A percentile compares a stretch with the other conserved stretches of the same genome.
Conservation (phyloP, 2,329 filamentous ascomycete genomes). For the Harringtonia lauricola region DNA sequence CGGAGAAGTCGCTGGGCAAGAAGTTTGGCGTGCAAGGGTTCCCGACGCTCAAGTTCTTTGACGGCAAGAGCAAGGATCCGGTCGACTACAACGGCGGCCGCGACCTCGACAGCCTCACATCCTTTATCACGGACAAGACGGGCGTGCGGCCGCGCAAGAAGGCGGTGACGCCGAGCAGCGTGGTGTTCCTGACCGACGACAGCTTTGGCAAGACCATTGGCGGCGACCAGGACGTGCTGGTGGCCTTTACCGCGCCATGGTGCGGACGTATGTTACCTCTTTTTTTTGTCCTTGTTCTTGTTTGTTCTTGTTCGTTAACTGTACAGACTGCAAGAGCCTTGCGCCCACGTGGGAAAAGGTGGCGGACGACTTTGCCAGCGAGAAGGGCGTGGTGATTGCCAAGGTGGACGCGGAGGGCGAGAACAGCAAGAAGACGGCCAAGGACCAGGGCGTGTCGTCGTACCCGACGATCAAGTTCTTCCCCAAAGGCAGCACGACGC, state of each 20-base stretch:
- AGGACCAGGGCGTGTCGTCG: conserved; percentile 65
- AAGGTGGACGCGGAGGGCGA: conserved; percentile 92
- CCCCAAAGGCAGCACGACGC: conserved; percentile 66
- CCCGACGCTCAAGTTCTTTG: conserved; percentile 95
- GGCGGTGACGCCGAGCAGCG: conserved; percentile 59
- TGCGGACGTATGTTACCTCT: conserved; percentile 72
- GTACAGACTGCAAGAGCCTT: conserved; percentile 86
- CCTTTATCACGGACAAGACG: conserved; percentile 80
- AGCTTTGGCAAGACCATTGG: conserved; percentile 72
- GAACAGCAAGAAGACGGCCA: conserved; percentile 64
- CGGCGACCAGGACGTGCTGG: conserved; percentile 76
- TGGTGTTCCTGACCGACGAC: conserved; percentile 69
- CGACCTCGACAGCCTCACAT: conserved; percentile 73
- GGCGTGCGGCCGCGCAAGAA: conserved; percentile 71
- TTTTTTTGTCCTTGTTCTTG: background rate
- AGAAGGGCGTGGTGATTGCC: conserved; percentile 72
- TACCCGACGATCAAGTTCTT: conserved; percentile 99
- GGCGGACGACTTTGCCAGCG: conserved; percentile 65
- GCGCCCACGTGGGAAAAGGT: conserved; percentile 85
- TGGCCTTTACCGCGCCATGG: conserved; percentile 97
- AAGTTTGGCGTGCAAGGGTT: conserved; percentile 87
- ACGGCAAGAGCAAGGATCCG: conserved; percentile 82
- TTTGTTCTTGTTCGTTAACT: background rate
- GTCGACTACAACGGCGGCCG: conserved; percentile 78
- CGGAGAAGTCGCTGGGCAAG: conserved; percentile 73